Conservation (phyloP, 208 protist genomes). For the Sergeia podlipaevii region DNA sequence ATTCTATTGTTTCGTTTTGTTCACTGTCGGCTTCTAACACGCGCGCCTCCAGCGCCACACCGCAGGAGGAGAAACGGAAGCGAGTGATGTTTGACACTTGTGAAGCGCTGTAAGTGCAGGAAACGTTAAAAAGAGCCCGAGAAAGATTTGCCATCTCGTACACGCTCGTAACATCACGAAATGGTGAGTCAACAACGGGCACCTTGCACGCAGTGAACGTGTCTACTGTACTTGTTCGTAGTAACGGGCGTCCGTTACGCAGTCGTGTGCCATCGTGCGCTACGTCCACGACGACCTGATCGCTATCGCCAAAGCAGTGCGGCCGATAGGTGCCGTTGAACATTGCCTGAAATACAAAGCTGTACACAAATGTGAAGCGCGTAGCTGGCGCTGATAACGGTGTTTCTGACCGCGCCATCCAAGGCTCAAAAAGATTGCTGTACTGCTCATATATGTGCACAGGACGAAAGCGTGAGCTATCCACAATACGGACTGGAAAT, state of each 20-base stretch:
- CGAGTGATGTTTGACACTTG: slow-evolving; percentile 6
- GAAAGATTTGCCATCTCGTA: not conserved
- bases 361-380: slow-evolving; percentile 4
- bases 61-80: slow-evolving; percentile 16
- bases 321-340: slow-evolving; percentile 16
- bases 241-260: not conserved
- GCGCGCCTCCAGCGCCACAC: slow-evolving; percentile 25
- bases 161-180: too few relatives aligned
- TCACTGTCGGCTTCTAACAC: too few relatives aligned
- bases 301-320: slow-evolving; percentile 33
- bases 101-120: slow-evolving; percentile 21
- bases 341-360: slow-evolving; percentile 16
- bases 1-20: too few relatives aligned
- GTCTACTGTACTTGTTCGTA: not conserved
- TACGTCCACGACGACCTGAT: slow-evolving; percentile 12
- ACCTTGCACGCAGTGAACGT: not conserved
- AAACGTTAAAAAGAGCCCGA: slow-evolving; percentile 16
- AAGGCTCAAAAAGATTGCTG: too few relatives aligned
- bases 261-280: slow-evolving; percentile 4
- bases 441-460: too few relatives aligned
- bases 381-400: too few relatives aligned
- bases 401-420: too few relatives aligned
- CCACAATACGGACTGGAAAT: too few relatives aligned
- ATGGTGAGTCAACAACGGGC: too few relatives aligned
- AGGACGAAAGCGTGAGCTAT: too few relatives aligned